These are phyloP conservation scores for Dacryopinax primogenitus DNA, from an alignment of 768 basidiomycete species.

Conservation along the genomic window DNA sequence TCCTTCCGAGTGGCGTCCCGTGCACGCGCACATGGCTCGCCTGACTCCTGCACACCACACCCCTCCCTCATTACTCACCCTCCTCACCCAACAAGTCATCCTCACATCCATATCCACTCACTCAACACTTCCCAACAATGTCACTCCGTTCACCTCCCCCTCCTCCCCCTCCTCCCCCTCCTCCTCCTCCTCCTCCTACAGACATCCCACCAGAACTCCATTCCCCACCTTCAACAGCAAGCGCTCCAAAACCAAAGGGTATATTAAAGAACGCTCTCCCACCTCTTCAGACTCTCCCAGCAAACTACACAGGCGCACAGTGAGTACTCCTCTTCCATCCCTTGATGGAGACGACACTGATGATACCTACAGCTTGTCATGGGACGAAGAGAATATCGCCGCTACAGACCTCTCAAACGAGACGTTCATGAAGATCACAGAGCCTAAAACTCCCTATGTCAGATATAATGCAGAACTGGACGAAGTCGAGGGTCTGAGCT, in stretches of 20 bases:
- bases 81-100: too few species aligned
- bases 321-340: background rate
- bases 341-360: background rate
- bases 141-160: background rate
- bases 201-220: background rate
- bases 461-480: conserved; percentile 82
- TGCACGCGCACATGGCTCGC: too few species aligned
- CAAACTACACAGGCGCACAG: background rate
- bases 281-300: background rate
- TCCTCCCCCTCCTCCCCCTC: background rate
- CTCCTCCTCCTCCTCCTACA: background rate
- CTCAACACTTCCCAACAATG: background rate
- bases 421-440: conserved; percentile 95
- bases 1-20: too few species aligned
- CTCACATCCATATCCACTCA: too few species aligned
- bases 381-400: conserved; percentile 91
- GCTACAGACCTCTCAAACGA: conserved; percentile 89
- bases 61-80: too few species aligned
- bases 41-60: too few species aligned
- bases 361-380: conserved; percentile 52
- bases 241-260: conserved; percentile 54
- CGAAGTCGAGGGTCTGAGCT: conserved; percentile 52
- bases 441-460: conserved; percentile 95
- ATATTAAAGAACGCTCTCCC: conserved; percentile 72
- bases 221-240: background rate